Evolutionary conservation across 495 filamentous ascomycete species (phyloP), one percentile per base, ranked within the genome.

Genomic region (Penicillium angulare): DNA sequence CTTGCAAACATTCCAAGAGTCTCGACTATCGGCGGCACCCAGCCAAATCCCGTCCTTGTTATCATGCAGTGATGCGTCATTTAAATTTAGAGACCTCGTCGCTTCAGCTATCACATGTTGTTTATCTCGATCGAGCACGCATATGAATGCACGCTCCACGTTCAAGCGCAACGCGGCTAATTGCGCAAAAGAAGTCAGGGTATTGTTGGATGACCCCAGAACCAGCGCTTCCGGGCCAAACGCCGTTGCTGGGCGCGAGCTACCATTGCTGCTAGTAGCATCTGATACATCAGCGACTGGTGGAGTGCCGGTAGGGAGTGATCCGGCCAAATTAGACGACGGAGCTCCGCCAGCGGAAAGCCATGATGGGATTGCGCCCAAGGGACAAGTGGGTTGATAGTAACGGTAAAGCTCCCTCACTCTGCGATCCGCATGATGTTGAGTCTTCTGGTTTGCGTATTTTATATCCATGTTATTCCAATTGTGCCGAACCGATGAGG

Each of bases 51-150:
- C 46, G 40, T 74, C 70, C 10, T 68, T 57, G 2, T 66, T 48
- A 17, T 65, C 59, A 36, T 58, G 48, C n/a, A 59, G 49, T 21
- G 68, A 55, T 27, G 63, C 50, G 16, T 66, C 49, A 40, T 58
- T 57, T 3, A 82, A 52, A 33, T 69, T 67, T 5, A 80, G 43
- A 5, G 71, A 75, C 50, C 66, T 73, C 2, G 79, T 79, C 13
- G 72, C 64, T 50, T 82, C 79, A 15, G 79, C 77, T 34, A 82
- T 60, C 24, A 79, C 71, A 42, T 74, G 79, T 56, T 82, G 77
- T 23, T 64, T 53, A 10, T 78, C 73, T 35, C 72, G 67, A 52
- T 81, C 83, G 44, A 84, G 74, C n/a, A 87, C 70, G 8, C 76
- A 47, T 8, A 69, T 59, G 4, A 65, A 31, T 5, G 61, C 73